These are phyloP conservation scores for Draba incana DNA, from an alignment of 345 rosid genomes.

Conservation along the genomic window DNA sequence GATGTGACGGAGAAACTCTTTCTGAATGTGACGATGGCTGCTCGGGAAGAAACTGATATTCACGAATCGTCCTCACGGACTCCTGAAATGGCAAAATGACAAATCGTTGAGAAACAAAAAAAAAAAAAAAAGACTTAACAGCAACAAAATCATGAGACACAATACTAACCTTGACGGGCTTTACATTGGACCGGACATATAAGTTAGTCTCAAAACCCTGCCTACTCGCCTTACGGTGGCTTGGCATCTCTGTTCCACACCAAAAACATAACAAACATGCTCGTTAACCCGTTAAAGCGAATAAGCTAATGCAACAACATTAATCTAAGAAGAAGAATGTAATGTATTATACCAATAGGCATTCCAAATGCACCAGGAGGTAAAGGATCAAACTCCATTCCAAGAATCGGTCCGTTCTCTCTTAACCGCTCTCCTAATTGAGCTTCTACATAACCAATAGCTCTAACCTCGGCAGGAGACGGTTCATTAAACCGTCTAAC, in stretches of 20 bases:
- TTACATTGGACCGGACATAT: conserved; percentile 60
- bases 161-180: conserved; percentile 54
- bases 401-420: conserved; percentile 85
- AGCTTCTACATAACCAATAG: conserved; percentile 70
- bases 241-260: conserved; percentile 50
- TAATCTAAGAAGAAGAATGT: conserved; percentile 11
- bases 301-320: neutral
- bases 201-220: conserved; percentile 54
- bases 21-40: conserved; percentile 66
- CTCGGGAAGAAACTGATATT: conserved; percentile 90
- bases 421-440: conserved; percentile 84
- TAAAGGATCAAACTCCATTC: conserved; percentile 92
- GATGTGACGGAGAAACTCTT: conserved; percentile 53
- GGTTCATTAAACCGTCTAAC: conserved; percentile 61
- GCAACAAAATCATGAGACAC: conserved; percentile 3
- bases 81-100: conserved; percentile 33
- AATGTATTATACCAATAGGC: conserved; percentile 62
- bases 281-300: neutral
- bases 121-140: neutral
- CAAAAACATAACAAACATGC: conserved; percentile 23
- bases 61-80: conserved; percentile 61
- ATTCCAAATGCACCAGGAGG: conserved; percentile 98
- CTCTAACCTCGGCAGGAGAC: conserved; percentile 61
- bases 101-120: neutral
- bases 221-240: conserved; percentile 52